Evolutionary conservation across 768 basidiomycete species (phyloP).

Genomic region (Pleurotus cornucopiae): DNA sequence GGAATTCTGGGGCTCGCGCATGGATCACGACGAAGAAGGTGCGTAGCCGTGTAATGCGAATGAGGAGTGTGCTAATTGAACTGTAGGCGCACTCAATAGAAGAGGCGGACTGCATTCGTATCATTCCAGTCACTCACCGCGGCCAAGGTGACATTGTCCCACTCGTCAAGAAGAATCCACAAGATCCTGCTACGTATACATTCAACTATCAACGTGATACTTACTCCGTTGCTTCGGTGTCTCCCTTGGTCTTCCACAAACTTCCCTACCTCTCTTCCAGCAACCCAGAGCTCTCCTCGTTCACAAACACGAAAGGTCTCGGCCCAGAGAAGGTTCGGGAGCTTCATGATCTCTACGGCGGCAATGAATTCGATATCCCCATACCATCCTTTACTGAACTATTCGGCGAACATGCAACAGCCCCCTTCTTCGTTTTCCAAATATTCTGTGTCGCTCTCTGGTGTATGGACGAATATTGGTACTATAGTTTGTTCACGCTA

Average conservation of each 20-base stretch:
- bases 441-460: conserved; percentile 96
- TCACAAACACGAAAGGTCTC: conserved; percentile 58
- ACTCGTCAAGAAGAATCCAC: conserved; percentile 56
- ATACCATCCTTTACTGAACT: conserved; percentile 91
- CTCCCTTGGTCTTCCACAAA: conserved; percentile 63
- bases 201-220: conserved; percentile 97
- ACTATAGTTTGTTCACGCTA: conserved; percentile 93
- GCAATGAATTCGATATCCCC: conserved; percentile 96
- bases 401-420: conserved; percentile 93
- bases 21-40: conserved; percentile 80
- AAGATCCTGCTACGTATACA: conserved; percentile 62
- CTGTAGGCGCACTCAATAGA: conserved; percentile 57
- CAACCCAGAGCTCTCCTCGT: conserved; percentile 63
- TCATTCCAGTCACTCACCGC: conserved; percentile 75
- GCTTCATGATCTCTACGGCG: conserved; percentile 71
- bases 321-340: conserved; percentile 39
- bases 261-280: conserved; percentile 86
- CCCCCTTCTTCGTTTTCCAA: conserved; percentile 99
- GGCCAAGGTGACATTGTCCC: conserved; percentile 89
- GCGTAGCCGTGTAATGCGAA: conserved; percentile 1
- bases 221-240: conserved; percentile 62
- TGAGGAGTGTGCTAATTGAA: conserved; percentile 1
- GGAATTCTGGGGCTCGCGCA: conserved; percentile 78
- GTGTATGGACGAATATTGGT: conserved; percentile 99
- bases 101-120: conserved; percentile 76